Evolutionary conservation across 2,329 filamentous ascomycete genomes (phyloP).

Genomic region (Tolypocladium paradoxum): DNA sequence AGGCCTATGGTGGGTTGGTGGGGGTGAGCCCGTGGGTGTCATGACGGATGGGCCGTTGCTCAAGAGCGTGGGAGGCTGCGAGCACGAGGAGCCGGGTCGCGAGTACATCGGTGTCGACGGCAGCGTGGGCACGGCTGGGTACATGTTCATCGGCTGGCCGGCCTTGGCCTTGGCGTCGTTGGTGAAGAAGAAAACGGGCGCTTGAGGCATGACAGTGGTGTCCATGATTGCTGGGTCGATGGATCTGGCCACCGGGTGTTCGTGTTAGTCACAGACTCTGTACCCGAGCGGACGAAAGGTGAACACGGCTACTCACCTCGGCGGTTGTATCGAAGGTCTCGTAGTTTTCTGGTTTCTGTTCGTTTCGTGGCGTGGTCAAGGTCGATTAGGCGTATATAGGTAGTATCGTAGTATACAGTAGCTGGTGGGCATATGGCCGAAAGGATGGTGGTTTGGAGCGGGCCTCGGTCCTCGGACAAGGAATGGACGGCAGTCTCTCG

Average conservation of each 20-base stretch:
- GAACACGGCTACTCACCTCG: not conserved
- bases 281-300: not conserved
- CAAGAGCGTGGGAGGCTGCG: slow-evolving; percentile 48
- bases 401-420: slow-evolving; percentile 6
- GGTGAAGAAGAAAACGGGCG: slow-evolving; percentile 79
- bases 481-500: slow-evolving; percentile 34
- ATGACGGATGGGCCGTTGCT: slow-evolving; percentile 50
- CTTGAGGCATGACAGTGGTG: slow-evolving; percentile 44
- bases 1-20: slow-evolving; percentile 64
- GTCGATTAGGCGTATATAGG: slow-evolving; percentile 6
- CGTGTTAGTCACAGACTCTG: not conserved
- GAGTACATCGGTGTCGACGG: slow-evolving; percentile 55
- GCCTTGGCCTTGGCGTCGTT: slow-evolving; percentile 59
- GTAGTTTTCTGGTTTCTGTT: not conserved
- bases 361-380: slow-evolving; percentile 6
- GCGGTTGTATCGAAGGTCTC: not conserved
- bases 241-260: not conserved
- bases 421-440: slow-evolving; percentile 1
- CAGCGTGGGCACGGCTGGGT: slow-evolving; percentile 41
- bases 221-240: slow-evolving; percentile 46
- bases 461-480: slow-evolving; percentile 16
- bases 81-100: slow-evolving; percentile 53
- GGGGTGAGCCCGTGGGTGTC: slow-evolving; percentile 68
- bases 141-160: slow-evolving; percentile 24
- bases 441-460: slow-evolving; percentile 7